These are phyloP conservation scores for Neonectria faginata DNA, from an alignment of 2,329 filamentous ascomycete species.

Conservation along the genomic window DNA sequence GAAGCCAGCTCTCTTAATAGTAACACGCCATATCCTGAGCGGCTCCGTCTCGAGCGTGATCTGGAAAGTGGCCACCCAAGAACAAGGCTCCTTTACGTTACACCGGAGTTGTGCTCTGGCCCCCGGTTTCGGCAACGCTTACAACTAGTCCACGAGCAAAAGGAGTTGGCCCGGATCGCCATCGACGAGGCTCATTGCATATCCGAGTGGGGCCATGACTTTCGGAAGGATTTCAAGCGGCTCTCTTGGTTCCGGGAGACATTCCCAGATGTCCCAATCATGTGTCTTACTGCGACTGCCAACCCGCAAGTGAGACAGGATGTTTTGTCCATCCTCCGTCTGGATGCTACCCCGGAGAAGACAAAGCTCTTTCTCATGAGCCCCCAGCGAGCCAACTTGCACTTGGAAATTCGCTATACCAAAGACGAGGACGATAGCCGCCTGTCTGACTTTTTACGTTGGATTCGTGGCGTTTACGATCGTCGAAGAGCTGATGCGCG, in stretches of 20 bases:
- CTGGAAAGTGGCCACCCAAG: constrained; percentile 88
- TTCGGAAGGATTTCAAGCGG: constrained; percentile 90
- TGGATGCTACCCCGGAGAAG: constrained; percentile 69
- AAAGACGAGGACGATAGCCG: constrained; percentile 79
- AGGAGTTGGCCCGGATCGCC: constrained; percentile 86
- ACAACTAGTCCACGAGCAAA: constrained; percentile 79
- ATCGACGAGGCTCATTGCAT: constrained; percentile 98
- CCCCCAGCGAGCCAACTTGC: constrained; percentile 85
- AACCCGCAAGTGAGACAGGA: constrained; percentile 85
- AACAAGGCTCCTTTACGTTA: constrained; percentile 89
- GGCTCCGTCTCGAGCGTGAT: constrained; percentile 78
- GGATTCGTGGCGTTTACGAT: constrained; percentile 79
- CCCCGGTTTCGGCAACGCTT: constrained; percentile 82
- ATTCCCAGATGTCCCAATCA: constrained; percentile 88
- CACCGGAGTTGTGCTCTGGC: constrained; percentile 86
- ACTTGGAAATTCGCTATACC: constrained; percentile 90
- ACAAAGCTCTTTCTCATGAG: constrained; percentile 85
- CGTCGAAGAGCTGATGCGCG: constrained; percentile 73
- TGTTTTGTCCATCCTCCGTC: constrained; percentile 78
- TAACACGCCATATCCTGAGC: constrained; percentile 75
- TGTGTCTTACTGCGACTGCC: constrained; percentile 92
- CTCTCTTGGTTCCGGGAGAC: constrained; percentile 86
- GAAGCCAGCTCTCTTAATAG: constrained; percentile 89
- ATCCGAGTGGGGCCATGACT: constrained; percentile 98
- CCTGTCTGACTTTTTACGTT: constrained; percentile 78